A percentile compares a stretch with the other conserved stretches of the same genome.
Evolutionary conservation across 2,329 filamentous ascomycete genomes (phyloP).

Genomic region (Botrytis sinoallii): DNA sequence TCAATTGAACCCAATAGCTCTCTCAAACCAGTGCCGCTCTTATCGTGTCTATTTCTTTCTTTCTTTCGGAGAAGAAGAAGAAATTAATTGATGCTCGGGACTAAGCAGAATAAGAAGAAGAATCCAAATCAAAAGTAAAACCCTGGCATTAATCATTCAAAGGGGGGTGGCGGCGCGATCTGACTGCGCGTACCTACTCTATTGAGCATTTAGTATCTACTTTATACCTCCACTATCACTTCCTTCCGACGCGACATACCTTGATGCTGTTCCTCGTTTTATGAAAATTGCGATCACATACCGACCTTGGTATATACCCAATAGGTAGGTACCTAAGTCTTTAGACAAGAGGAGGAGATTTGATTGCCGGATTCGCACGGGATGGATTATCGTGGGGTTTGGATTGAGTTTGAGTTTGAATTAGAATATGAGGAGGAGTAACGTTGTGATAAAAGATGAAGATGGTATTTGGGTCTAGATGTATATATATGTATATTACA

Average conservation of each 20-base stretch:
- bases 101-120: neutral
- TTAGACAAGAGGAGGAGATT: neutral
- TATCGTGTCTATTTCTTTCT: neutral
- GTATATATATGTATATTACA: no score
- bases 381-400: neutral
- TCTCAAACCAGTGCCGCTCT: neutral
- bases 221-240: neutral
- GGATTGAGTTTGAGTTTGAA: neutral
- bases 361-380: neutral
- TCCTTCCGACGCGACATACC: neutral
- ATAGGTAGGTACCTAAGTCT: neutral
- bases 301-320: neutral
- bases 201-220: neutral
- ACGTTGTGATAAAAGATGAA: no score
- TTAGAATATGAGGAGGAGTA: neutral
- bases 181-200: neutral
- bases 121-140: neutral
- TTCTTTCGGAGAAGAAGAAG: neutral
- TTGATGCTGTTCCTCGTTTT: neutral
- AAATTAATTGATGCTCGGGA: neutral
- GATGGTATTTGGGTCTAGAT: neutral
- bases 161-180: slow-evolving; percentile 1
- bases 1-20: neutral
- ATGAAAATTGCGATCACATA: neutral
- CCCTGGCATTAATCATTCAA: neutral